A percentile compares a stretch with the other conserved stretches of the same genome.
Evolutionary conservation across 495 filamentous ascomycete genomes (phyloP).

Genomic region (Aspergillus coremiiformis): DNA sequence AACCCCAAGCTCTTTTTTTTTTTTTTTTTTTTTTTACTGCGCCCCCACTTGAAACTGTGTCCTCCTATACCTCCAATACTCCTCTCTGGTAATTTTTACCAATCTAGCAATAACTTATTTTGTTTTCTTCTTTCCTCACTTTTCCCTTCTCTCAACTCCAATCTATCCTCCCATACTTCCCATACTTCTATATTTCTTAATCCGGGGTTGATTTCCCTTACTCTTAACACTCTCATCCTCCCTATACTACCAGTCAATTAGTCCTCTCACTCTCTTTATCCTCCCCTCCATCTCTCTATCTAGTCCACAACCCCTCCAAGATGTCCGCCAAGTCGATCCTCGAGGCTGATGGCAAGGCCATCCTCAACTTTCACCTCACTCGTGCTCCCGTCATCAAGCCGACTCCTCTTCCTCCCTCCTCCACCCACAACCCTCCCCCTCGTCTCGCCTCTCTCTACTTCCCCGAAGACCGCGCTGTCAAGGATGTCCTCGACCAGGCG

Average conservation of each 20-base stretch:
- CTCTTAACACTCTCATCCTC: constrained; percentile 16
- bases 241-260: constrained; percentile 13
- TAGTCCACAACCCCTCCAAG: constrained; percentile 17
- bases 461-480: constrained; percentile 74
- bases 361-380: constrained; percentile 99
- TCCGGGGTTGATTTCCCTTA: constrained; percentile 18
- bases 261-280: constrained; percentile 5
- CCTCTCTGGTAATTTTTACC: neutral
- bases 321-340: constrained; percentile 98
- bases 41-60: neutral
- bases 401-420: constrained; percentile 75
- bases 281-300: neutral
- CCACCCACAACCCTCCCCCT: constrained; percentile 86
- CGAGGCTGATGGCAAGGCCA: constrained; percentile 99
- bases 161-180: constrained; percentile 1
- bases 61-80: neutral
- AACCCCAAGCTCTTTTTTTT: neutral
- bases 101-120: constrained; percentile 4
- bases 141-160: constrained; percentile 6
- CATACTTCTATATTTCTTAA: constrained; percentile 29
- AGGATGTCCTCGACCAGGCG: constrained; percentile 86
- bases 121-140: constrained; percentile 7
- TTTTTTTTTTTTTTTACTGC: neutral
- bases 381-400: constrained; percentile 97
- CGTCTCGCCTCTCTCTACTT: constrained; percentile 91